Percentiles rank a stretch among this genome's conserved stretches.
phyloP scores from a whole-genome alignment of 2,329 filamentous ascomycete species.

The Stagonosporopsis tanaceti region DNA sequence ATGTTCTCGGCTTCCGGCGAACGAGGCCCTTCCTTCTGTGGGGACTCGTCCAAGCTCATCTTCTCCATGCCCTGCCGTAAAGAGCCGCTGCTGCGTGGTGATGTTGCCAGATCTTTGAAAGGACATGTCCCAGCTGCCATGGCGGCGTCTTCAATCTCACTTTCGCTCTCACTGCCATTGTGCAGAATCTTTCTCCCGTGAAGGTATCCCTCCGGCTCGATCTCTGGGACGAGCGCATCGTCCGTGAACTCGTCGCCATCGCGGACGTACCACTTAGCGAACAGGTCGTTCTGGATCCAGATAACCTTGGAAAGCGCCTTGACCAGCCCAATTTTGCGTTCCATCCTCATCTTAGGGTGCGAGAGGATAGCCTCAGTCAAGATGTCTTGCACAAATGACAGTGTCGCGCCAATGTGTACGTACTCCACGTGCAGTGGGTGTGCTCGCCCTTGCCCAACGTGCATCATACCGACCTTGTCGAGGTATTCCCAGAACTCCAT shows the following conservation, averaged over 20 bases:
- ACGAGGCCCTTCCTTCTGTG: constrained; percentile 20
- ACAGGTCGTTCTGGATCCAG: constrained; percentile 88
- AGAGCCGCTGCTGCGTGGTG: constrained; percentile 19
- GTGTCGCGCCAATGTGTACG: constrained; percentile 75
- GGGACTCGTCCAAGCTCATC: constrained; percentile 16
- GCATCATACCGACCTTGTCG: constrained; percentile 86
- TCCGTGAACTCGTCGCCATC: constrained; percentile 69
- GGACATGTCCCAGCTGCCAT: constrained; percentile 37
- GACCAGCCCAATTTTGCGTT: constrained; percentile 75
- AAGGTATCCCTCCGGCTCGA: constrained; percentile 49
- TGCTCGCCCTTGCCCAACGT: constrained; percentile 75
- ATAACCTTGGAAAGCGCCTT: constrained; percentile 82
- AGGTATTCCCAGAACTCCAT: constrained; percentile 86
- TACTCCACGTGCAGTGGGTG: constrained; percentile 82
- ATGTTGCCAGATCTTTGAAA: constrained; percentile 39
- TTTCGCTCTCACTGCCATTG: constrained; percentile 40
- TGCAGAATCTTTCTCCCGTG: constrained; percentile 46
- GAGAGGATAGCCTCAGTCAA: constrained; percentile 78
- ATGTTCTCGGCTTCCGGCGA: constrained; percentile 21
- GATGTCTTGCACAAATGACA: constrained; percentile 80
- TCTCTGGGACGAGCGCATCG: constrained; percentile 50
- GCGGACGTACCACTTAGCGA: constrained; percentile 81
- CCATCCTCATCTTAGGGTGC: constrained; percentile 70
- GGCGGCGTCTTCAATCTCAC: constrained; percentile 38
- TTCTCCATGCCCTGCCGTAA: constrained; percentile 19